Evolutionary conservation across 306 rosid species (phyloP).

Genomic region (Vigna hirtella): DNA sequence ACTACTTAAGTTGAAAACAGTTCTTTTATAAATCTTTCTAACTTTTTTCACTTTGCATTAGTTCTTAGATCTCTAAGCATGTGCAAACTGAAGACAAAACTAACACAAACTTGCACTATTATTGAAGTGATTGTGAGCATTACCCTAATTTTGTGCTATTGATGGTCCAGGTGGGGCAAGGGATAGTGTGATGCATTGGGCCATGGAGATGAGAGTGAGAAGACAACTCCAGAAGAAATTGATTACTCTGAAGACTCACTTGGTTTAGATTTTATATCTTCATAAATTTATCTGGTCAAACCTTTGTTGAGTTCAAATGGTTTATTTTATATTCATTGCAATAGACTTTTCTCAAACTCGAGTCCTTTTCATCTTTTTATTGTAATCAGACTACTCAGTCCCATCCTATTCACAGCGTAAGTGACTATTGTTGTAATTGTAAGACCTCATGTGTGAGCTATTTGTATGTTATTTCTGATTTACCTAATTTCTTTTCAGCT

Average conservation of each 20-base stretch:
- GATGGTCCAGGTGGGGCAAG: conserved; percentile 47
- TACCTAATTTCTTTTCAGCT: not conserved
- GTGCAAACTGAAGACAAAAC: not conserved
- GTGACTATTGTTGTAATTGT: not conserved
- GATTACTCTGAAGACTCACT: conserved; percentile 58
- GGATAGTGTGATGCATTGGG: conserved; percentile 53
- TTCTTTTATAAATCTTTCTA: not conserved
- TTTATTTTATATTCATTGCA: conserved; percentile 15
- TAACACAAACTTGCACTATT: not conserved
- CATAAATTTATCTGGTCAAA: not conserved
- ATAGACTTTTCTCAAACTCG: not conserved
- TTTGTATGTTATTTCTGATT: too few relatives aligned
- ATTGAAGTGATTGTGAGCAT: conserved; percentile 26
- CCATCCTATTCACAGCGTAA: not conserved
- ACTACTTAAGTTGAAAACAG: not conserved
- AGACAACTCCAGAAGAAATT: conserved; percentile 70
- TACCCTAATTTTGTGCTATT: conserved; percentile 35
- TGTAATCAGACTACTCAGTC: not conserved
- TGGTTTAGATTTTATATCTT: conserved; percentile 69
- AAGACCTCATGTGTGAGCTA: not conserved
- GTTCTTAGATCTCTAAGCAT: not conserved
- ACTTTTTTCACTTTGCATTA: not conserved
- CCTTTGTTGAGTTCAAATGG: conserved; percentile 2
- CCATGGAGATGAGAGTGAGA: conserved; percentile 87
- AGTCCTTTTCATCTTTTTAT: conserved; percentile 1